These are phyloP conservation scores for Fonsecaea pugnacius DNA, from an alignment of 2,329 filamentous ascomycete species.

Conservation along the genomic window DNA sequence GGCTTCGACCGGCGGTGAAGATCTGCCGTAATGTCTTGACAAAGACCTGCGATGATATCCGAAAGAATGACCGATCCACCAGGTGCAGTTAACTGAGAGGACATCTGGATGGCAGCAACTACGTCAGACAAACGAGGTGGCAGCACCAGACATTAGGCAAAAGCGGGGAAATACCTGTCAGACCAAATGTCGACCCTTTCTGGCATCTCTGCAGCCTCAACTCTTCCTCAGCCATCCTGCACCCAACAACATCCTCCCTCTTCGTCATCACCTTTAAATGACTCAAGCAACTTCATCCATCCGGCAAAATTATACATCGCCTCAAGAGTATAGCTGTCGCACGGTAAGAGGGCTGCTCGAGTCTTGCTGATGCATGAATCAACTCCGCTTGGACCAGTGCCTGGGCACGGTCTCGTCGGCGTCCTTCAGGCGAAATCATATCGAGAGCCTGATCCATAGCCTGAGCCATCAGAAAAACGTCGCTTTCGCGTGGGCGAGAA, in stretches of 20 bases:
- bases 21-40: neutral
- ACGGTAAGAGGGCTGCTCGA: neutral
- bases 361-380: constrained; percentile 34
- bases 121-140: neutral
- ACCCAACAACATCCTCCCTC: neutral
- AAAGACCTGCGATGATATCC: neutral
- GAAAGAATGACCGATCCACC: neutral
- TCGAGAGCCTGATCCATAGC: constrained; percentile 68
- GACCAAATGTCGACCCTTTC: neutral
- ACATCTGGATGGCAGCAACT: neutral
- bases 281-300: neutral
- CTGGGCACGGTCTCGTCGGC: constrained; percentile 68
- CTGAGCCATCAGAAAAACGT: constrained; percentile 70
- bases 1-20: too few species aligned
- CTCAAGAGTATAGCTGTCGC: neutral
- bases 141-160: neutral
- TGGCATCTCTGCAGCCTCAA: neutral
- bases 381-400: constrained; percentile 31
- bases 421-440: constrained; percentile 67
- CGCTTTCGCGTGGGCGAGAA: constrained; percentile 48
- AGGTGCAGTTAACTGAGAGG: neutral
- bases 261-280: neutral
- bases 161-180: neutral
- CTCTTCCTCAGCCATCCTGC: neutral
- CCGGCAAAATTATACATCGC: neutral